Percentiles rank a stretch among this genome's conserved stretches.
Conservation (phyloP, 495 filamentous ascomycete genomes). For the Patellaria atrata region DNA sequence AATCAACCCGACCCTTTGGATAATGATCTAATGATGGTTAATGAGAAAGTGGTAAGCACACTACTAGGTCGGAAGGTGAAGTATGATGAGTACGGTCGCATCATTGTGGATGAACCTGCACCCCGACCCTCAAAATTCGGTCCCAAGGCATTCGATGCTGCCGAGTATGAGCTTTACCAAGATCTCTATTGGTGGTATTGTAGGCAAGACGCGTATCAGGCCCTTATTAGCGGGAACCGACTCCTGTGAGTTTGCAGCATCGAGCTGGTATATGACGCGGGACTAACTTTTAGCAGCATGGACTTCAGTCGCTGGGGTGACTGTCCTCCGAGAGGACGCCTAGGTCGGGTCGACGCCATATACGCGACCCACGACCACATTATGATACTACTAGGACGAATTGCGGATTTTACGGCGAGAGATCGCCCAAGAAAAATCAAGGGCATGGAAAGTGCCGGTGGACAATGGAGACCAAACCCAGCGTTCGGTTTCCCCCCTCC, state of each 20-base stretch:
- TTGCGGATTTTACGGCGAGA: conserved; percentile 66
- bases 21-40: conserved; percentile 12
- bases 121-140: conserved; percentile 1
- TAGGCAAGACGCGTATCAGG: conserved; percentile 87
- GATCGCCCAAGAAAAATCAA: conserved; percentile 69
- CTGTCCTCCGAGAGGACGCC: conserved; percentile 67
- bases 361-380: conserved; percentile 81
- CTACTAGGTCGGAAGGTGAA: conserved; percentile 23
- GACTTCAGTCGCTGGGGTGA: conserved; percentile 67
- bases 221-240: conserved; percentile 70
- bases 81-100: conserved; percentile 22
- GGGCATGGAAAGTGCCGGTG: conserved; percentile 37
- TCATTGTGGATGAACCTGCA: conserved; percentile 8
- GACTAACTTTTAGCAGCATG: conserved; percentile 37
- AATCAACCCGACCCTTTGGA: conserved; percentile 11
- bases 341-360: conserved; percentile 65
- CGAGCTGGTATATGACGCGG: neutral
- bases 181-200: conserved; percentile 96
- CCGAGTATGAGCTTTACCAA: conserved; percentile 56
- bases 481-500: conserved; percentile 25
- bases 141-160: conserved; percentile 19
- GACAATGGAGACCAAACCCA: conserved; percentile 42
- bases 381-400: conserved; percentile 63
- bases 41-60: conserved; percentile 24
- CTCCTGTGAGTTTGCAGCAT: conserved; percentile 57